These are phyloP conservation scores for Erodium moschatum DNA, from an alignment of 441 rosid species.

Conservation along the genomic window DNA sequence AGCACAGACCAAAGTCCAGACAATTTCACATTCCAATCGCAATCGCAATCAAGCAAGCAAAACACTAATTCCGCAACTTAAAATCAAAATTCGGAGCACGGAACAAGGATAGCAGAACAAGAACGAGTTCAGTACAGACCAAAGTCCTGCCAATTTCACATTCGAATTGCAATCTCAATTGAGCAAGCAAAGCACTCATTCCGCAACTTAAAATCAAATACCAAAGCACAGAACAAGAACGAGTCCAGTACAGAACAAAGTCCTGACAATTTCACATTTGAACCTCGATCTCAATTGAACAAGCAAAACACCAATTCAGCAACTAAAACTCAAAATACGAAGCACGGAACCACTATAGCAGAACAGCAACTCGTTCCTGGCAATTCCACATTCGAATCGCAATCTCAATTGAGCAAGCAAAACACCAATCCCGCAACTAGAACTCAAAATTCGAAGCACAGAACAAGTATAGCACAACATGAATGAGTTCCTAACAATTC, in stretches of 20 bases:
- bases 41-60: background rate
- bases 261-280: too few relatives aligned
- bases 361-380: too few relatives aligned
- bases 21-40: background rate
- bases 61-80: background rate
- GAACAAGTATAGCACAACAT: background rate
- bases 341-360: background rate
- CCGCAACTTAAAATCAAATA: background rate
- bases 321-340: too few relatives aligned
- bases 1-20: background rate
- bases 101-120: background rate
- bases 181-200: background rate
- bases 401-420: background rate
- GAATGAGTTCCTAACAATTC: background rate
- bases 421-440: background rate
- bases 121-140: background rate
- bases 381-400: background rate
- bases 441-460: background rate
- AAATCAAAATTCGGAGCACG: background rate
- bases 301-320: too few relatives aligned
- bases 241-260: too few relatives aligned
- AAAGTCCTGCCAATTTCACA: background rate
- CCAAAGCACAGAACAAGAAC: too few relatives aligned
- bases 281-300: too few relatives aligned
- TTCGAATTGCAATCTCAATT: background rate